A percentile compares a stretch with the other conserved stretches of the same genome.
Evolutionary conservation across 2,329 filamentous ascomycete genomes (phyloP).

Genomic region (Alternaria triticina): DNA sequence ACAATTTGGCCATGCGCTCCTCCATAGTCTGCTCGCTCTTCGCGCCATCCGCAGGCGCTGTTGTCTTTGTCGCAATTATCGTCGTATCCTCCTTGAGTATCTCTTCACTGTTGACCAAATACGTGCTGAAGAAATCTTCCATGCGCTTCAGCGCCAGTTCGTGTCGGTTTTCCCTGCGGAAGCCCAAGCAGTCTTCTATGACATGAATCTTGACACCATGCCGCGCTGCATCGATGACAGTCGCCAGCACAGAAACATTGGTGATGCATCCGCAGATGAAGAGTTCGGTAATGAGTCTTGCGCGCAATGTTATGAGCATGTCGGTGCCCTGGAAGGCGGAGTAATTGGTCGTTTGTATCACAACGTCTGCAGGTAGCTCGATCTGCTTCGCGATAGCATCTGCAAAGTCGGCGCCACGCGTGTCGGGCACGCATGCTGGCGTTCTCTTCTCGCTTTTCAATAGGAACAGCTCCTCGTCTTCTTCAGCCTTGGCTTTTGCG

Average conservation of each 20-base stretch:
- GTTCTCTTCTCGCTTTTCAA: slow-evolving; percentile 45
- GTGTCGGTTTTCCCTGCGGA: slow-evolving; percentile 72
- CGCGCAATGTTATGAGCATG: slow-evolving; percentile 77
- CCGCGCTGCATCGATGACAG: slow-evolving; percentile 85
- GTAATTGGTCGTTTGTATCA: slow-evolving; percentile 77
- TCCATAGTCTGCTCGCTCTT: slow-evolving; percentile 29
- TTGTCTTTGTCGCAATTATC: slow-evolving; percentile 10
- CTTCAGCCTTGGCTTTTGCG: slow-evolving; percentile 38
- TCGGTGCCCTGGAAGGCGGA: slow-evolving; percentile 82
- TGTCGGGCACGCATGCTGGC: slow-evolving; percentile 52
- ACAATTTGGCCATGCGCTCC: slow-evolving; percentile 30
- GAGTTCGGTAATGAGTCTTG: slow-evolving; percentile 85
- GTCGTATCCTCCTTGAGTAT: slow-evolving; percentile 55
- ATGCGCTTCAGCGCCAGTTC: slow-evolving; percentile 73
- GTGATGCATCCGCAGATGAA: slow-evolving; percentile 87
- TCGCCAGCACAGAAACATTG: slow-evolving; percentile 89
- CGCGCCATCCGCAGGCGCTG: slow-evolving; percentile 5
- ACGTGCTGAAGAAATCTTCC: slow-evolving; percentile 75
- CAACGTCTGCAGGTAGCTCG: slow-evolving; percentile 57
- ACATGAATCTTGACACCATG: slow-evolving; percentile 88
- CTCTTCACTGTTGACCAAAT: slow-evolving; percentile 65
- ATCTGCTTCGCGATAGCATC: slow-evolving; percentile 58
- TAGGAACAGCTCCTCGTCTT: slow-evolving; percentile 57
- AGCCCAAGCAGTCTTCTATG: slow-evolving; percentile 88
- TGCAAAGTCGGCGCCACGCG: slow-evolving; percentile 58